Evolutionary conservation across 495 filamentous ascomycete genomes (phyloP), one percentile per base, ranked within the genome.

Genomic region (Tetracladium setigerum): DNA sequence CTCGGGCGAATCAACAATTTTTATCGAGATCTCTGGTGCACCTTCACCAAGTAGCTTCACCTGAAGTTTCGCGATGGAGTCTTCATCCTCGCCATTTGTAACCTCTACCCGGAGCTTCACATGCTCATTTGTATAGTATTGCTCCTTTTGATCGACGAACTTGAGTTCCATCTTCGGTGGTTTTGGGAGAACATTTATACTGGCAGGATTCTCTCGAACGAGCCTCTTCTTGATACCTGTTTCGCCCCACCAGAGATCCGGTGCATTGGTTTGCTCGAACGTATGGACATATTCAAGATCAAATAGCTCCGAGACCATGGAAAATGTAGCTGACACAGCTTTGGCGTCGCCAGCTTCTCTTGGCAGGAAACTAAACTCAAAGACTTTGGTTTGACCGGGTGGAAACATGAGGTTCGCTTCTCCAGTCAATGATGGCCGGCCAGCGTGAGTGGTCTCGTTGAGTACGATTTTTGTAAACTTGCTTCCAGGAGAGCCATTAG

Each of bases 141-240:
- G 78, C 17, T 78, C 69, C 46, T 70, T 68, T 38, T 83, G 64
- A 38, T 78, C 72, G 2, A 74, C 67, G 16, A 85, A 62, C 19
- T 68, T 72, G 30, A 97, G 75, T 49, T 85, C 78, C 65, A 99
- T 82, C 61, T 96, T 97, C 0, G 92, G 92, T 34, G 92, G 92
- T 58, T 92, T 85, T 4, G 91, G 92, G 46, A 88, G 70, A 30
- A 97, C 80, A 38, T 76, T 85, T 27, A 84, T 72, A 52, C 66
- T 52, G 14, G 70, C 67, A 10, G 75, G 67, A 31, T 76, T 67
- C 18, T 56, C 49, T 34, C 74, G 65, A 17, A 72, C 65, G 4
- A 84, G 38, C 30, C 61, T 69, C 53, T 70, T 76, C 27, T 66
- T 67, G 12, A 59, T 63, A 2, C 66, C 53, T 27, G 65, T 66